Percentiles rank a stretch among this genome's conserved stretches.
These are phyloP conservation scores for Smithsoniella earleae DNA, from an alignment of 163 green algal species.

Conservation along the genomic window DNA sequence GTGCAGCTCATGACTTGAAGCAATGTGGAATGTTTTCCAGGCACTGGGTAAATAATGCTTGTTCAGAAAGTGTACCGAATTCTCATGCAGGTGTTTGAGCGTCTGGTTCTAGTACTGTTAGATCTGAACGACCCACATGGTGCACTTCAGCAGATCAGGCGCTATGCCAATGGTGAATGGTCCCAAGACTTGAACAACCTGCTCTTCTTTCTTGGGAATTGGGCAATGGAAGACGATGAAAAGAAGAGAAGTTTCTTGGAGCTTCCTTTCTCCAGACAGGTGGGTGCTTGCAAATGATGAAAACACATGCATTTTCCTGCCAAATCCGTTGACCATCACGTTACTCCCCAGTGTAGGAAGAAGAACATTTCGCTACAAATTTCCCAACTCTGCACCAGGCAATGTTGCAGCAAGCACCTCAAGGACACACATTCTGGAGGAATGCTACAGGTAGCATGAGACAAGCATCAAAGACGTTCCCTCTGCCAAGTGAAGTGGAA, in stretches of 20 bases:
- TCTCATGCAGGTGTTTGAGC: constrained; percentile 16
- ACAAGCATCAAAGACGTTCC: too few species aligned
- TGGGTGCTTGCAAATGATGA: not conserved
- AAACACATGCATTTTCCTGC: too few species aligned
- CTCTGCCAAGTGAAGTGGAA: too few species aligned
- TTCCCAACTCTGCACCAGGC: not conserved
- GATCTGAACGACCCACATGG: constrained; percentile 6
- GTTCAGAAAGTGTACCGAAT: too few species aligned
- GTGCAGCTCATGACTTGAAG: too few species aligned
- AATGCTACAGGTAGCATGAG: too few species aligned
- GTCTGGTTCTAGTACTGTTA: not conserved
- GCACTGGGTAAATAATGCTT: too few species aligned
- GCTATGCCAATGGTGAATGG: not conserved
- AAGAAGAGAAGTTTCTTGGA: not conserved
- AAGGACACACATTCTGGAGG: not conserved
- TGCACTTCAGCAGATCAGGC: not conserved
- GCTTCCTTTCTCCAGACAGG: constrained; percentile 20
- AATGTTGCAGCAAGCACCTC: not conserved
- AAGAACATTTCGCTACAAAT: not conserved
- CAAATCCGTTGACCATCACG: too few species aligned
- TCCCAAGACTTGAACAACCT: not conserved
- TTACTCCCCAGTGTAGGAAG: not conserved
- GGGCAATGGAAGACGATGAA: not conserved
- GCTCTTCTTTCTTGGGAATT: constrained; percentile 8
- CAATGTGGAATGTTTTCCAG: too few species aligned